Evolutionary conservation across 768 basidiomycete species (phyloP).

Genomic region (Rickenella mellea): DNA sequence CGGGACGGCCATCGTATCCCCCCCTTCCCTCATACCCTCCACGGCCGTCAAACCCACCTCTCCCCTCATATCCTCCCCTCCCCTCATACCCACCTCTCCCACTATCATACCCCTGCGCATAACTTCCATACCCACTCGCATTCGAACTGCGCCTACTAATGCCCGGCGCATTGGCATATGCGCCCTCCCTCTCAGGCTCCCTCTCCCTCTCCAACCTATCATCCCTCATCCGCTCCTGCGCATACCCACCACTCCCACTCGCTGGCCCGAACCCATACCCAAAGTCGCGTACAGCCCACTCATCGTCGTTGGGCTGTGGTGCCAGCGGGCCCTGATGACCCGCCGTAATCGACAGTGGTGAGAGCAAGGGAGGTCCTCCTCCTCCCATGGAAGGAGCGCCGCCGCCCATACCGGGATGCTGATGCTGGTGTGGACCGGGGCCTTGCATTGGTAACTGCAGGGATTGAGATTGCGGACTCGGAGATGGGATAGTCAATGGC

Average conservation of each 20-base stretch:
- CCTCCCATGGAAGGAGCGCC: no score
- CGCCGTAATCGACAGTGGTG: no score
- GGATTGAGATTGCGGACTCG: no score
- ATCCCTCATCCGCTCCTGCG: constrained; percentile 19
- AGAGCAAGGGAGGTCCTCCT: no score
- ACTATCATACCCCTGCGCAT: constrained; percentile 8
- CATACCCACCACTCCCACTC: constrained; percentile 27
- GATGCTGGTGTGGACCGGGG: no score
- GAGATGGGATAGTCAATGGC: no score
- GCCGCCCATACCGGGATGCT: no score
- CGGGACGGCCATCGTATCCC: constrained; percentile 9
- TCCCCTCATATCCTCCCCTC: constrained; percentile 20
- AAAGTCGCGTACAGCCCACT: constrained; percentile 50
- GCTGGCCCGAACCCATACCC: constrained; percentile 54
- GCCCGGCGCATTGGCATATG: no score
- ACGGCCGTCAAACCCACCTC: constrained; percentile 14
- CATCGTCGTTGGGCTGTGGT: constrained; percentile 18
- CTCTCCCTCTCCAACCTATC: constrained; percentile 16
- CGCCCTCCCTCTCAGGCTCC: constrained; percentile 9
- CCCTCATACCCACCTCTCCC: constrained; percentile 16
- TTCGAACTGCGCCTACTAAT: constrained; percentile 9
- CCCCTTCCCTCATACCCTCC: constrained; percentile 16
- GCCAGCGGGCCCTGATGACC: no score
- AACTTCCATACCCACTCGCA: constrained; percentile 3
- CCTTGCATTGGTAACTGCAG: no score